Conservation (phyloP, 2,329 filamentous ascomycete species). For the Thielaviopsis musarum region DNA sequence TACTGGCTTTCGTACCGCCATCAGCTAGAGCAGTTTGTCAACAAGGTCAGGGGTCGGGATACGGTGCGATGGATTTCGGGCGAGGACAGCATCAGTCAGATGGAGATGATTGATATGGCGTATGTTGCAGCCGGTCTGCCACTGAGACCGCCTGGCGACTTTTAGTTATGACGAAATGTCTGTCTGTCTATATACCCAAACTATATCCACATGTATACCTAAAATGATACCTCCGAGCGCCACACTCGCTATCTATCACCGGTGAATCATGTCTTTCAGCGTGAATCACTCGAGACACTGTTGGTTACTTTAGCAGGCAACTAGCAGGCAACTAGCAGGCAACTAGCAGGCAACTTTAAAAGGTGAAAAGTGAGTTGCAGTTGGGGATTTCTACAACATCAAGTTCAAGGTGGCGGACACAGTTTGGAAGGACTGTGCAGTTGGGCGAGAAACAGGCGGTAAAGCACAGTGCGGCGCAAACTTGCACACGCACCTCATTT, state of each 20-base stretch:
- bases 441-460: background rate
- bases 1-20: conserved; percentile 21
- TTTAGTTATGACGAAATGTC: background rate
- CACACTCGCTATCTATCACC: too few relatives aligned
- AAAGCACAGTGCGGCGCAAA: conserved; percentile 6
- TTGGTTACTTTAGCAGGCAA: too few relatives aligned
- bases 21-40: conserved; percentile 32
- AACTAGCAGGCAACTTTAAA: too few relatives aligned
- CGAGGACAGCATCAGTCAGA: conserved; percentile 27
- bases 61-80: conserved; percentile 23
- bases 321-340: too few relatives aligned
- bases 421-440: background rate
- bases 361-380: too few relatives aligned
- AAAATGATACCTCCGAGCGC: too few relatives aligned
- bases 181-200: background rate
- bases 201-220: too few relatives aligned
- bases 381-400: too few relatives aligned
- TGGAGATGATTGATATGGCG: conserved; percentile 29
- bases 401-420: too few relatives aligned
- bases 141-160: conserved; percentile 6
- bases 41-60: conserved; percentile 24
- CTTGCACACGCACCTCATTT: background rate
- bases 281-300: too few relatives aligned
- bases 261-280: too few relatives aligned
- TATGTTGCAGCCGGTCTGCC: conserved; percentile 23